Evolutionary conservation across 495 filamentous ascomycete species (phyloP), one percentile per base, ranked within the genome.

Genomic region (Haplographium delicatum): DNA sequence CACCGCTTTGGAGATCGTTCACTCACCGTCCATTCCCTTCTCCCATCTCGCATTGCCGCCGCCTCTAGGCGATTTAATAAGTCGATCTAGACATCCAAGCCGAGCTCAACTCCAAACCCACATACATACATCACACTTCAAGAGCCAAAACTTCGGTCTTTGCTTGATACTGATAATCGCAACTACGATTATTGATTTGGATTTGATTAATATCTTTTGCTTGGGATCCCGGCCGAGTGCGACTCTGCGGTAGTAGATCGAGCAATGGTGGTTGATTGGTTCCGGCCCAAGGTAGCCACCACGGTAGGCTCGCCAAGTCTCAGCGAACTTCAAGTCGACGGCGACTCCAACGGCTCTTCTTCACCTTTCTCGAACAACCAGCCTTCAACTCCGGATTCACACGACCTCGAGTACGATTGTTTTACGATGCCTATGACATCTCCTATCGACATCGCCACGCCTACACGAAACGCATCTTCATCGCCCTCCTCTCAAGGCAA

Each of bases 371-470:
- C 46, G 18, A 16, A 39, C 25, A n/a, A n/a, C n/a, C 56, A 48
- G 35, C 56, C 50, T 37, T 28, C 30, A n/a, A 58, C 58, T 47
- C 59, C 56, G 19, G 9, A 33, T 3, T 13, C 47, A 47, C 37
- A 52, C 43, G 20, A 27, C 30, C 9, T 19, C 43, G 22, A 18
- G 35, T 19, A 24, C 30, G 25, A 30, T 41, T 22, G 39, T 40
- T 8, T 18, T 40, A 59, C 31, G 15, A 63, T 61, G 57, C 50
- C 43, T 45, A 53, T 48, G 41, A 56, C 61, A 25, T 51, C 75
- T 48, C 83, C 83, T 20, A 84, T 86, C 59, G 75, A 85, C 66
- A 85, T 86, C 62, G 69, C 79, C 65, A 73, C 78, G 48, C 63
- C 70, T 15, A 62, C 66, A 23, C 75, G 80, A 57, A 76, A 80